Conservation (phyloP, 768 basidiomycete genomes). For the Termitomyces sp. region DNA sequence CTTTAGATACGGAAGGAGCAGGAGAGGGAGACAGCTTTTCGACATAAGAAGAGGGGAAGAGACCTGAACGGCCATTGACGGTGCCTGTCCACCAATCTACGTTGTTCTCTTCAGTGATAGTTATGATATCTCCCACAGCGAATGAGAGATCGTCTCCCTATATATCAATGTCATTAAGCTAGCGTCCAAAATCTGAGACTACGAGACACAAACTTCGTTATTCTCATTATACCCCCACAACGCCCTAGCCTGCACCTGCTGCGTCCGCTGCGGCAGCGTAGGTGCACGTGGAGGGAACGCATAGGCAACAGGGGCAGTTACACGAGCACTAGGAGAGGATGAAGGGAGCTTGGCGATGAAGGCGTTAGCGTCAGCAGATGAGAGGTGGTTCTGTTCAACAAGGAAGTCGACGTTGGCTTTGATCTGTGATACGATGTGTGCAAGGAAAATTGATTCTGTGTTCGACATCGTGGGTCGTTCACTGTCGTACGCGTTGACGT, state of each 20-base stretch:
- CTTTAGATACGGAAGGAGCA: conserved; percentile 20
- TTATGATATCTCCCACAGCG: conserved; percentile 70
- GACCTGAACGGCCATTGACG: too few relatives aligned
- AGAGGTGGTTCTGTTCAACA: conserved; percentile 51
- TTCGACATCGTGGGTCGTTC: conserved; percentile 3
- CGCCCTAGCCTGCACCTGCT: conserved; percentile 45
- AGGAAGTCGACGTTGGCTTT: conserved; percentile 59
- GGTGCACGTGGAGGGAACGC: conserved; percentile 7
- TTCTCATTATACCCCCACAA: conserved; percentile 69
- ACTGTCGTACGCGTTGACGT: neutral
- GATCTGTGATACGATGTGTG: conserved; percentile 58
- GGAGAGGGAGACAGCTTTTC: conserved; percentile 44
- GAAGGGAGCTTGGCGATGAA: conserved; percentile 51
- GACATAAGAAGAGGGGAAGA: conserved; percentile 79
- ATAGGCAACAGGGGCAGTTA: neutral
- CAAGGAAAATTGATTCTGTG: conserved; percentile 44
- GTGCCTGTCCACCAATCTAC: conserved; percentile 89
- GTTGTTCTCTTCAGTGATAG: conserved; percentile 77
- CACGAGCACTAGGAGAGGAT: neutral
- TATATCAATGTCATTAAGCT: neutral
- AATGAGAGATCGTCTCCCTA: conserved; percentile 85
- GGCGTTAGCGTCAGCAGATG: conserved; percentile 43
- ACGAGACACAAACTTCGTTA: conserved; percentile 39
- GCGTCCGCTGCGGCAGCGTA: conserved; percentile 17
- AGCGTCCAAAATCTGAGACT: neutral